Evolutionary conservation across 306 rosid genomes (phyloP), one percentile per base, ranked within the genome.

Genomic region (Urtica urens): DNA sequence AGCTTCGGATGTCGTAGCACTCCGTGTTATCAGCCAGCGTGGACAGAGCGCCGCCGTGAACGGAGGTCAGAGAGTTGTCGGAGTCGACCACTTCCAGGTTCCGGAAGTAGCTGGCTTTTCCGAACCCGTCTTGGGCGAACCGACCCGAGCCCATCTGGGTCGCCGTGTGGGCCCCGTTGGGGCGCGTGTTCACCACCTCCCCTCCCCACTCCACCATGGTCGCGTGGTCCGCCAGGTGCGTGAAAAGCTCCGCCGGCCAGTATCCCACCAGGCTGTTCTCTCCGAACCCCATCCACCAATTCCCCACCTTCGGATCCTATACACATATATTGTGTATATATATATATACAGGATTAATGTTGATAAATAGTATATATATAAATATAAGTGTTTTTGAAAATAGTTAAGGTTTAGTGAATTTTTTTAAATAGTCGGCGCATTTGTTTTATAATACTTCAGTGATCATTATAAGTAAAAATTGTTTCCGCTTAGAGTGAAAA

Each of bases 121-220:
- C 92, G 4, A 90, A 90, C 1, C 99, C 99, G 13, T 90, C 95
- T 0, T 48, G 73, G 0, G 99, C 74, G 2, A 90, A 90, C 46
- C 56, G 83, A 1, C 99, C 99, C 0, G 99, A 90, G 0, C 94
- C 95, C 99, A 90, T 90, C 55, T 90, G 86, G 10, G 95, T 90
- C 23, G 87, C 63, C 7, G 99, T 90, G 79, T 90, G 99, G 23
- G 60, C 58, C 1, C 87, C 87, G 13, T 59, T 64, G 37, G 83
- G 57, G 11, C 81, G 65, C 0, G 95, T 38, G 64, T 90, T 85
- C 14, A 90, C 99, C 55, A 90, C 79, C 62, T 90, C 99, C 2
- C 99, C 95, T 1, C 99, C 99, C 99, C 99, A 90, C 19, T 90
- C 92, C 55, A 90, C 99, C 99, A 90, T 85, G 0, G 92, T 90